Base-by-base conservation (phyloP, 1,139 yeast species). In the Debaryomyces sp. region DNA sequence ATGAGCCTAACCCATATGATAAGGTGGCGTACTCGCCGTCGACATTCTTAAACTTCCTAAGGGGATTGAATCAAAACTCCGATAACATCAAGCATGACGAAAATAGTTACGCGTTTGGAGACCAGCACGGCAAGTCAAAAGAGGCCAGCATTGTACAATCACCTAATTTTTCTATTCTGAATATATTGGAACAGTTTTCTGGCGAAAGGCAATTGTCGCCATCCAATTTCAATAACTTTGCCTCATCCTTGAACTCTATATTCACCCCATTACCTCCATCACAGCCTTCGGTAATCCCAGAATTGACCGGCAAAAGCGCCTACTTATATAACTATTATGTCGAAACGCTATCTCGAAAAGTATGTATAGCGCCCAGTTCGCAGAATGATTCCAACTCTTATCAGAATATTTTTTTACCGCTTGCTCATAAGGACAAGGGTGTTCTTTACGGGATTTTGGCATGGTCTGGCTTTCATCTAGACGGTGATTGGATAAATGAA, bases 381-480 rank as follows among this genome's bases (percentile, higher is more conserved):
- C 75, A 53, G 66, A 71, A 62, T 44, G 81, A 77, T 30, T 82
- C 85, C 30, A 89, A 88, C 60, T 82, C 85, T 56, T 89, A 84
- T 61, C 80, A 83, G 49, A 82, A 82, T 37, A 84, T 87, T 13
- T 88, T 88, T 61, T 68, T 89, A 36, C 94, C 95, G 1, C 80
- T 89, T 77, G 94, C 96, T 0, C 84, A 84, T 48, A 71, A 74
- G 47, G 88, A 87, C 57, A 72, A 74, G 38, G 88, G 92, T 0
- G 88, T 87, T 1, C 67, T 89, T 44, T 83, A 84, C 62, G 83
- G 87, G 1, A 74, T 89, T 6, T 67, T 89, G 44, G 90, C 94
- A 0, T 88, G 95, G 94, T 81, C 94, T 1, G 89, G 89, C 0
- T 82, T 82, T 62, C 85, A 84, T 61, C 62, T 80, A 49, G 86